Evolutionary conservation across 495 filamentous ascomycete species (phyloP).

Genomic region (Annulohypoxylon nitens): DNA sequence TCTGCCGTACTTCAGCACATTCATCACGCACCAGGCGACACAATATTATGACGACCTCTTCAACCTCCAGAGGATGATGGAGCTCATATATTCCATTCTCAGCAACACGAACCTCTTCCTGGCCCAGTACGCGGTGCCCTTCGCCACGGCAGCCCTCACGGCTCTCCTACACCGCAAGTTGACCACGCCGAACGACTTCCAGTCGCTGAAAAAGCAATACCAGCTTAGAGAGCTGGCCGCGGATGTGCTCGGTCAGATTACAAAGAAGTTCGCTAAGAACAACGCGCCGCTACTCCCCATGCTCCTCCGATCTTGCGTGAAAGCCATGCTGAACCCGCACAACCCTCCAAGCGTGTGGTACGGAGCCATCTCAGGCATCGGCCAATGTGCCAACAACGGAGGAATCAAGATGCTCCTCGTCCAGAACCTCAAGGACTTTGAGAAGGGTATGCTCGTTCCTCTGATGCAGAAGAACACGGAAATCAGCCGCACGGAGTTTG

Average conservation of each 20-base stretch:
- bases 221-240: conserved; percentile 86
- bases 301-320: conserved; percentile 90
- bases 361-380: conserved; percentile 84
- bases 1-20: conserved; percentile 94
- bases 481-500: conserved; percentile 64
- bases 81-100: conserved; percentile 83
- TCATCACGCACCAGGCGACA: conserved; percentile 93
- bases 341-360: conserved; percentile 86
- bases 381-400: conserved; percentile 79
- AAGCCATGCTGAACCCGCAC: conserved; percentile 86
- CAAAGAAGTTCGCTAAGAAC: conserved; percentile 77
- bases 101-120: conserved; percentile 85
- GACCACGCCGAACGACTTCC: conserved; percentile 61
- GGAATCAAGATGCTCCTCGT: conserved; percentile 83
- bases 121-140: conserved; percentile 88
- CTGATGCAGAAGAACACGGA: conserved; percentile 69
- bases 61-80: conserved; percentile 88
- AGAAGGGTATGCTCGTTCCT: conserved; percentile 73
- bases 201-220: conserved; percentile 72
- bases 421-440: conserved; percentile 83
- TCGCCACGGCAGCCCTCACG: conserved; percentile 90
- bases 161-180: conserved; percentile 90
- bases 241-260: conserved; percentile 78
- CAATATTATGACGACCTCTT: conserved; percentile 89
- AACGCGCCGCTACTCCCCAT: conserved; percentile 85